Conservation (phyloP, 805 yeast genomes). For the Kuraishia piskuri region DNA sequence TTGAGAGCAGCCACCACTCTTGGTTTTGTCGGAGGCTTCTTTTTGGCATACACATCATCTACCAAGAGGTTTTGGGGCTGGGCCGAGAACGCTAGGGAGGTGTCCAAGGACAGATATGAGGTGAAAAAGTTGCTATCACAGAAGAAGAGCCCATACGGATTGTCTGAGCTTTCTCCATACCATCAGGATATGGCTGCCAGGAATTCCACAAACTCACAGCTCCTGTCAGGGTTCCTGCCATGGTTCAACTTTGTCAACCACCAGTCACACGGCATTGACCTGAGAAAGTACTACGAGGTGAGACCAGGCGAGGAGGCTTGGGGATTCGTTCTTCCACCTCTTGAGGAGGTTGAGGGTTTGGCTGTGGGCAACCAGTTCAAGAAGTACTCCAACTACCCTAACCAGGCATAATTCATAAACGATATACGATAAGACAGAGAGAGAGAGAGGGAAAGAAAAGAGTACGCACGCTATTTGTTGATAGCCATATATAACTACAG, state of each 20-base stretch:
- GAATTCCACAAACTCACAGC: slow-evolving; percentile 66
- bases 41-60: slow-evolving; percentile 59
- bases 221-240: slow-evolving; percentile 54
- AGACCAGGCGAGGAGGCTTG: slow-evolving; percentile 53
- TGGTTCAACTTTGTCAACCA: slow-evolving; percentile 79
- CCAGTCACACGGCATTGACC: slow-evolving; percentile 74
- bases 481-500: not conserved
- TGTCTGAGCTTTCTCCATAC: slow-evolving; percentile 56
- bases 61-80: slow-evolving; percentile 72
- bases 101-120: slow-evolving; percentile 63
- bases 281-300: slow-evolving; percentile 47
- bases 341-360: slow-evolving; percentile 35
- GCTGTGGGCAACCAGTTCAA: slow-evolving; percentile 9
- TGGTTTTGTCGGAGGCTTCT: slow-evolving; percentile 69
- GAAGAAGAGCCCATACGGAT: slow-evolving; percentile 62
- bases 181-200: slow-evolving; percentile 68
- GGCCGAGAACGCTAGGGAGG: slow-evolving; percentile 65
- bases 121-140: slow-evolving; percentile 55
- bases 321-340: slow-evolving; percentile 43
- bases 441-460: not conserved
- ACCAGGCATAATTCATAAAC: not conserved
- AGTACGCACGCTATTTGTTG: not conserved
- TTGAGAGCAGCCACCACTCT: slow-evolving; percentile 52
- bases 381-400: slow-evolving; percentile 10
- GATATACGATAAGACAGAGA: not conserved